A percentile compares a stretch with the other conserved stretches of the same genome.
phyloP scores from a whole-genome alignment of 225 moss, liverwort and hornwort genomes.

The Rhytidiadelphus loreus region DNA sequence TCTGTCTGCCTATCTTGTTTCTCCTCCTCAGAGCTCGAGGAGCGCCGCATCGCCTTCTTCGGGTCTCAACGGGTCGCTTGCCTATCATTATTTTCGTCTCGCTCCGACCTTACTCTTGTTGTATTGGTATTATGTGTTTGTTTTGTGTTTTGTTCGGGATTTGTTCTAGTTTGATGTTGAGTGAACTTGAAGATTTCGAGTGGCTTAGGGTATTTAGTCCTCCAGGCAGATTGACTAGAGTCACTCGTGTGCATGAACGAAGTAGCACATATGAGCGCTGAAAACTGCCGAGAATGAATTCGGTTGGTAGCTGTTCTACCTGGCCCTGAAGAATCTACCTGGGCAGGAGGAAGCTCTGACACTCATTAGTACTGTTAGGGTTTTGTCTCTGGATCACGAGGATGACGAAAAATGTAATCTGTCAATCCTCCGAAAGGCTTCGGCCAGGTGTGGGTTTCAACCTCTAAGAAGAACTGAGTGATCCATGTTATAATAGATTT shows the following conservation, averaged over 20 bases:
- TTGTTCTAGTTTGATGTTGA: background rate
- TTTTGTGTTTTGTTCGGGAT: too few species aligned
- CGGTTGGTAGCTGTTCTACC: slow-evolving; percentile 33
- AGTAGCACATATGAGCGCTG: slow-evolving; percentile 21
- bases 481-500: background rate
- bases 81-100: background rate
- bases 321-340: slow-evolving; percentile 42
- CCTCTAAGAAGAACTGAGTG: slow-evolving; percentile 17
- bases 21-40: fast-evolving
- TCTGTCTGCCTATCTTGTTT: fast-evolving
- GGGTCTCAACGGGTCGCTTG: too few species aligned
- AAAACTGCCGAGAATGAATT: slow-evolving; percentile 3
- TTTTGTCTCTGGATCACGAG: background rate
- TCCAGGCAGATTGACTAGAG: slow-evolving; percentile 16
- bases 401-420: slow-evolving; percentile 16
- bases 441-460: slow-evolving; percentile 30
- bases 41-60: background rate
- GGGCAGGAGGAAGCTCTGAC: slow-evolving; percentile 29
- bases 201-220: too few species aligned
- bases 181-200: background rate
- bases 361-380: background rate
- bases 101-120: too few species aligned
- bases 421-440: slow-evolving; percentile 54
- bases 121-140: too few species aligned
- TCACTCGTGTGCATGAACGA: slow-evolving; percentile 17